Conservation (phyloP, 805 yeast genomes). For the Komagataella ulmi region DNA sequence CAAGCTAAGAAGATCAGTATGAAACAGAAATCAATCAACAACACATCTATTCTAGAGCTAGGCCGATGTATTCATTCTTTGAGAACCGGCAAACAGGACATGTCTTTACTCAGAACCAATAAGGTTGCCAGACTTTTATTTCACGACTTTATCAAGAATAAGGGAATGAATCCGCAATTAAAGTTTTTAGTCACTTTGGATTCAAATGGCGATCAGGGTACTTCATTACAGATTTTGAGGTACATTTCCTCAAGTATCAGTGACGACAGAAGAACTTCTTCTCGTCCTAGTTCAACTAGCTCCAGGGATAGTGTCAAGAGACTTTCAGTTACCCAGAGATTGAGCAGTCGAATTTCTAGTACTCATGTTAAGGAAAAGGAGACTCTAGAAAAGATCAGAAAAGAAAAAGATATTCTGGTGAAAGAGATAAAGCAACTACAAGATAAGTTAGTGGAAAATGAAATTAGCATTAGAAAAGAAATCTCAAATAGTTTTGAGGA, state of each 20-base stretch:
- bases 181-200: slow-evolving; percentile 24
- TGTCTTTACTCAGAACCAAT: slow-evolving; percentile 30
- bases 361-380: background rate
- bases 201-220: slow-evolving; percentile 22
- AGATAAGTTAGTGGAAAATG: slow-evolving; percentile 7
- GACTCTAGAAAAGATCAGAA: slow-evolving; percentile 1
- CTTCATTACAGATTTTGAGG: slow-evolving; percentile 17
- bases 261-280: slow-evolving; percentile 12
- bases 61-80: slow-evolving; percentile 34
- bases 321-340: background rate
- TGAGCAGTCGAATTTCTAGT: slow-evolving; percentile 2
- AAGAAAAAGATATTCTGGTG: slow-evolving; percentile 9
- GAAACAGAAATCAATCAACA: slow-evolving; percentile 34
- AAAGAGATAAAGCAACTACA: slow-evolving; percentile 2
- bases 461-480: slow-evolving; percentile 10
- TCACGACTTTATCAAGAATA: slow-evolving; percentile 24
- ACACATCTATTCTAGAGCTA: slow-evolving; percentile 33
- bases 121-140: slow-evolving; percentile 35
- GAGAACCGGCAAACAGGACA: slow-evolving; percentile 21
- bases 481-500: slow-evolving; percentile 15
- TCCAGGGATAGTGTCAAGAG: background rate
- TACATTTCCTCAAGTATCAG: slow-evolving; percentile 9
- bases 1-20: slow-evolving; percentile 29
- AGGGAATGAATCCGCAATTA: slow-evolving; percentile 12
- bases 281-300: slow-evolving; percentile 3